Conservation (phyloP, 2,329 filamentous ascomycete genomes). For the Microsporum canis region DNA sequence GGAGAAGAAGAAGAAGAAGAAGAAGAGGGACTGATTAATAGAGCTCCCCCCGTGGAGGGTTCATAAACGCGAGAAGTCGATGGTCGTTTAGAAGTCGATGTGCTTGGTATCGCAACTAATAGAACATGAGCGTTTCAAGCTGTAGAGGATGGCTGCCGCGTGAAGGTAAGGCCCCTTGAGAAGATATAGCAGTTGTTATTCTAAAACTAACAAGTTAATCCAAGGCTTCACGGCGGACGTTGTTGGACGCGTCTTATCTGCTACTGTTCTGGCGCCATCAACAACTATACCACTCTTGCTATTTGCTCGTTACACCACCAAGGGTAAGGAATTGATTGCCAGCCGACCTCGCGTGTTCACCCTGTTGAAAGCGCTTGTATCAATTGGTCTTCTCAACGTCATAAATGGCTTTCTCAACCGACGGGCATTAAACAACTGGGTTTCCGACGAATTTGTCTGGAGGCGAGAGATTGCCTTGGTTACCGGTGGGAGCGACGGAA, state of each 20-base stretch:
- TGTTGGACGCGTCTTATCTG: conserved; percentile 45
- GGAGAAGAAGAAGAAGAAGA: too few relatives aligned
- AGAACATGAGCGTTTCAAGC: not conserved
- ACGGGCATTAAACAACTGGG: conserved; percentile 37
- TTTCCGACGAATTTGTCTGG: conserved; percentile 40
- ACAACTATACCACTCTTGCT: conserved; percentile 54
- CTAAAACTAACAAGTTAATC: not conserved
- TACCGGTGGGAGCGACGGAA: conserved; percentile 64
- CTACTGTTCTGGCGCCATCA: conserved; percentile 53
- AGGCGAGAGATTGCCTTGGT: conserved; percentile 58
- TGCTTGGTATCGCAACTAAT: not conserved
- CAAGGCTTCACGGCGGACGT: conserved; percentile 49
- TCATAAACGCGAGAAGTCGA: too few relatives aligned
- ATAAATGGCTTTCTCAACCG: conserved; percentile 44
- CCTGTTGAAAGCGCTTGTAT: conserved; percentile 44
- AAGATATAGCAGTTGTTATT: not conserved
- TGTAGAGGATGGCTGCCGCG: conserved; percentile 21
- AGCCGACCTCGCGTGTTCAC: conserved; percentile 43
- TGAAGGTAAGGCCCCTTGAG: conserved; percentile 21
- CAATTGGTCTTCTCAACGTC: conserved; percentile 41
- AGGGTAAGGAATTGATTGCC: conserved; percentile 45
- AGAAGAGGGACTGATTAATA: too few relatives aligned
- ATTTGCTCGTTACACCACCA: conserved; percentile 51
- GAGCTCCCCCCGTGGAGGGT: too few relatives aligned
- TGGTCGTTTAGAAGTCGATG: not conserved